Evolutionary conservation across 805 yeast species (phyloP).

Genomic region (Metschnikowia noctiluminum): DNA sequence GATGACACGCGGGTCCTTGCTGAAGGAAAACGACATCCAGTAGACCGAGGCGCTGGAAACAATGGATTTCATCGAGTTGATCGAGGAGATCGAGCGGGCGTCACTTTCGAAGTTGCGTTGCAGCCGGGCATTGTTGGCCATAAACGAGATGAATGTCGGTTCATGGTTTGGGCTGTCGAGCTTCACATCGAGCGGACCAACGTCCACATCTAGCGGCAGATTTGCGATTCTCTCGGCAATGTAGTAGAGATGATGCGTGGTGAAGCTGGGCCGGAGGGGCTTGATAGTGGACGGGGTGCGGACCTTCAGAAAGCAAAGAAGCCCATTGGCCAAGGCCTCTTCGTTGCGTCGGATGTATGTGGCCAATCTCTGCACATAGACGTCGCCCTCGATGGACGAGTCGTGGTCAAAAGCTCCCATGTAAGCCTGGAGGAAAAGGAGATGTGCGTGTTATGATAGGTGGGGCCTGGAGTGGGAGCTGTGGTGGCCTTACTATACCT

Average conservation of each 20-base stretch:
- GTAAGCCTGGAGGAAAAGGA: neutral
- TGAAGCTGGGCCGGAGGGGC: conserved; percentile 55
- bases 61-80: conserved; percentile 53
- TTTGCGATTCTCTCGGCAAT: conserved; percentile 55
- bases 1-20: conserved; percentile 41
- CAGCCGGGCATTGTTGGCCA: conserved; percentile 52
- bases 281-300: conserved; percentile 31
- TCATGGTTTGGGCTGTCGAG: conserved; percentile 55
- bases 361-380: conserved; percentile 52
- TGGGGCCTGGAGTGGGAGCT: no score
- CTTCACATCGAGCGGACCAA: conserved; percentile 62
- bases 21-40: conserved; percentile 35
- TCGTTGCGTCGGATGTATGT: conserved; percentile 54
- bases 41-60: conserved; percentile 41
- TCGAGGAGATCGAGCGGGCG: conserved; percentile 52
- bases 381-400: conserved; percentile 51
- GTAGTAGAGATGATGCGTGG: conserved; percentile 62
- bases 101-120: conserved; percentile 41
- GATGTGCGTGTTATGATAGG: neutral
- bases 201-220: conserved; percentile 44
- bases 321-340: conserved; percentile 56
- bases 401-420: conserved; percentile 26
- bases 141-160: conserved; percentile 55
- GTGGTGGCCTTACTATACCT: no score
- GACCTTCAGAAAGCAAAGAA: conserved; percentile 48